Evolutionary conservation across 352 stramenopile species (phyloP).

Genomic region (Pythium brassicae): DNA sequence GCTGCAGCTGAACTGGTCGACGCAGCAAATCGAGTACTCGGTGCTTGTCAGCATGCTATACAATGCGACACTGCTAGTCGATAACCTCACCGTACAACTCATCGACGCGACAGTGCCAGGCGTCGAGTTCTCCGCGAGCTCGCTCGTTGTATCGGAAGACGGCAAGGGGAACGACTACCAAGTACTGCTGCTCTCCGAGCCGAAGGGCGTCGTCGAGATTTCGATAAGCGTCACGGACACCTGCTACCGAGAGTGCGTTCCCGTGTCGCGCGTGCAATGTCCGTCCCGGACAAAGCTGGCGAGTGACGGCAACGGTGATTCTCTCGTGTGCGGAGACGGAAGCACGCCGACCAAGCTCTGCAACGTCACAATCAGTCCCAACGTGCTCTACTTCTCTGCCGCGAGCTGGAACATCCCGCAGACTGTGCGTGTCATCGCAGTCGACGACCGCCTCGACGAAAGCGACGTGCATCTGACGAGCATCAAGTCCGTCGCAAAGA

Average conservation of each 20-base stretch:
- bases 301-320: constrained; percentile 1
- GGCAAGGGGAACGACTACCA: constrained; percentile 74
- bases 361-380: constrained; percentile 59
- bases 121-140: constrained; percentile 65
- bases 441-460: constrained; percentile 71
- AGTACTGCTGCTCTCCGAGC: constrained; percentile 60
- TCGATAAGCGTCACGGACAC: constrained; percentile 36
- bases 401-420: constrained; percentile 58
- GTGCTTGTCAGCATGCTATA: constrained; percentile 27
- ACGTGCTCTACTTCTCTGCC: constrained; percentile 40
- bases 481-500: constrained; percentile 39
- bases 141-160: constrained; percentile 57
- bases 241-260: constrained; percentile 56
- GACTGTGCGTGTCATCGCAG: constrained; percentile 59
- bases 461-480: constrained; percentile 52
- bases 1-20: constrained; percentile 35
- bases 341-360: constrained; percentile 32
- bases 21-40: constrained; percentile 19
- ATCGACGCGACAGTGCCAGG: constrained; percentile 50
- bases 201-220: constrained; percentile 42
- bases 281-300: constrained; percentile 19
- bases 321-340: constrained; percentile 5
- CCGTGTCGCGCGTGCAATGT: constrained; percentile 16
- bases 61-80: constrained; percentile 14
- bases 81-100: constrained; percentile 23